Evolutionary conservation across 2,329 filamentous ascomycete genomes (phyloP).

Genomic region (Phialophora verrucosa): DNA sequence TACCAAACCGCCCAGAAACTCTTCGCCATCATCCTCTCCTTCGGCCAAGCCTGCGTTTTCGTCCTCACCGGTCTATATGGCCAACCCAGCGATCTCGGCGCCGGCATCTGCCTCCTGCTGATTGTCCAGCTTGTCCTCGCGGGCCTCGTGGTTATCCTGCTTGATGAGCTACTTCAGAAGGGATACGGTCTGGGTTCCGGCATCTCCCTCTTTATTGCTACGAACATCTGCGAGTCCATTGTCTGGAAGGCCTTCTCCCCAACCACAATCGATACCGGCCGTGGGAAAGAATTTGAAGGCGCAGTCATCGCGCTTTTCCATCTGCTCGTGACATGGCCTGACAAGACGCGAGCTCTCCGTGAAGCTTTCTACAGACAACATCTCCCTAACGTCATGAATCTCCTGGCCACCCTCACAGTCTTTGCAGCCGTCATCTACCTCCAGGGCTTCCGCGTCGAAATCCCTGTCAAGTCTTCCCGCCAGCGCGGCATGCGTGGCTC

Average conservation of each 20-base stretch:
- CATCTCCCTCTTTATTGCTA: slow-evolving; percentile 99
- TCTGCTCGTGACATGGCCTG: slow-evolving; percentile 95
- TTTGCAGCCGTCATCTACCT: slow-evolving; percentile 99
- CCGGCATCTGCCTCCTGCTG: slow-evolving; percentile 96
- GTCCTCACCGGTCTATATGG: slow-evolving; percentile 98
- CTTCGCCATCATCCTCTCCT: slow-evolving; percentile 95
- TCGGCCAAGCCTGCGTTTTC: slow-evolving; percentile 96
- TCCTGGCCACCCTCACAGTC: slow-evolving; percentile 87
- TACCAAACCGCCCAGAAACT: slow-evolving; percentile 99
- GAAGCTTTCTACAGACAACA: slow-evolving; percentile 99
- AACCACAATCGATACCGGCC: slow-evolving; percentile 98
- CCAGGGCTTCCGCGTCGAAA: slow-evolving; percentile 98
- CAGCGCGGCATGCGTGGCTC: slow-evolving; percentile 98
- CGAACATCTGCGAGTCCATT: slow-evolving; percentile 99
- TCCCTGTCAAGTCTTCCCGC: slow-evolving; percentile 98
- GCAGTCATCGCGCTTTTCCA: slow-evolving; percentile 98
- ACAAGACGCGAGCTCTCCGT: slow-evolving; percentile 97
- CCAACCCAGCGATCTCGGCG: slow-evolving; percentile 92
- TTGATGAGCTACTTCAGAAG: slow-evolving; percentile 99
- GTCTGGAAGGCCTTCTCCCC: slow-evolving; percentile 99
- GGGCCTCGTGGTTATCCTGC: slow-evolving; percentile 97
- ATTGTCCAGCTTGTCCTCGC: slow-evolving; percentile 98
- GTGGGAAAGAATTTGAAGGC: slow-evolving; percentile 98
- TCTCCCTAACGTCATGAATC: slow-evolving; percentile 99
- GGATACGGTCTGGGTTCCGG: slow-evolving; percentile 97